phyloP scores from a whole-genome alignment of 2,329 filamentous ascomycete genomes.

The Dothidotthia symphoricarpi region DNA sequence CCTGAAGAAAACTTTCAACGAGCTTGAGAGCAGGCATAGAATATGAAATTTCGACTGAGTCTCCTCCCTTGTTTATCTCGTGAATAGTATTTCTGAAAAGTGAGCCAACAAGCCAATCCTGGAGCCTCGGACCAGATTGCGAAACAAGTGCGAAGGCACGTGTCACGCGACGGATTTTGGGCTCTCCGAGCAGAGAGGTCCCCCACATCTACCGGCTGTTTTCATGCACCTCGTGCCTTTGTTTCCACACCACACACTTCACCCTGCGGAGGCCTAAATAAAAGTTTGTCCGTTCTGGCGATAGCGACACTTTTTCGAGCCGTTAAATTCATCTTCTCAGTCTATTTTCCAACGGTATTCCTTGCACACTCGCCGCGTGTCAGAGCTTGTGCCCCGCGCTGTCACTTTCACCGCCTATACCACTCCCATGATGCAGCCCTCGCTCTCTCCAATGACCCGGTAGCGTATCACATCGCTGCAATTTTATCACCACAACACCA shows the following conservation, averaged over 20 bases:
- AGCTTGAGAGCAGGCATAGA: too few species aligned
- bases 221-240: too few species aligned
- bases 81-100: too few species aligned
- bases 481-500: constrained; percentile 16
- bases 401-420: constrained; percentile 37
- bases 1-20: background rate
- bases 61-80: too few species aligned
- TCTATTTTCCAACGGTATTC: constrained; percentile 1
- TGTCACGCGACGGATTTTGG: constrained; percentile 12
- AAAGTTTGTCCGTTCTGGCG: too few species aligned
- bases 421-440: constrained; percentile 36
- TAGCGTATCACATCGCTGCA: constrained; percentile 29
- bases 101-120: too few species aligned
- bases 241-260: too few species aligned
- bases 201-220: too few species aligned
- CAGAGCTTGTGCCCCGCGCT: constrained; percentile 30
- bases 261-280: too few species aligned
- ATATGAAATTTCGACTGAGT: too few species aligned
- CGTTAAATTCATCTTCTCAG: background rate
- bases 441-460: constrained; percentile 34
- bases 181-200: constrained; percentile 6
- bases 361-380: constrained; percentile 23
- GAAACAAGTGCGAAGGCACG: constrained; percentile 1
- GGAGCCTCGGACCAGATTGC: background rate
- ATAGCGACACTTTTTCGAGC: background rate